Evolutionary conservation across 805 yeast genomes (phyloP).

Genomic region (Nakazawaea sp.): DNA sequence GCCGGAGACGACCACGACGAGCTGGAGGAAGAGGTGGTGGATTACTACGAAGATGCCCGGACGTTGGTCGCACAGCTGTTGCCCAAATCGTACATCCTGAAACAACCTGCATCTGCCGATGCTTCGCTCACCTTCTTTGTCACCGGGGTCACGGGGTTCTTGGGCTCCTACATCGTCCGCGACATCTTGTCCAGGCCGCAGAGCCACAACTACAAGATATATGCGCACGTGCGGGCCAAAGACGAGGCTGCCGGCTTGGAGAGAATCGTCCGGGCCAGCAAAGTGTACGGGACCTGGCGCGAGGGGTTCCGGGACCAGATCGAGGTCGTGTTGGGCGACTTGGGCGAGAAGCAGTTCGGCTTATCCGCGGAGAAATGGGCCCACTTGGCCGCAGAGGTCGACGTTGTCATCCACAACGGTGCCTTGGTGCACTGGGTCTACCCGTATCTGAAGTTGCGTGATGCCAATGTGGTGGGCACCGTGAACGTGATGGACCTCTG

Average conservation of each 20-base stretch:
- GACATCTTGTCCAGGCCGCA: constrained; percentile 57
- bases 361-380: constrained; percentile 51
- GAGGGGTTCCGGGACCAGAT: constrained; percentile 51
- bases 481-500: constrained; percentile 77
- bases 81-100: constrained; percentile 38
- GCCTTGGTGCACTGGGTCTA: constrained; percentile 99
- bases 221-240: constrained; percentile 88
- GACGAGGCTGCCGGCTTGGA: constrained; percentile 62
- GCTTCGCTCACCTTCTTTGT: constrained; percentile 59
- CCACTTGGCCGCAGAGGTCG: constrained; percentile 50
- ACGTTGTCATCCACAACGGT: constrained; percentile 90
- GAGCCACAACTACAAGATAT: constrained; percentile 44
- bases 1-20: constrained; percentile 25
- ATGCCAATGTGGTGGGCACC: constrained; percentile 88
- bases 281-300: constrained; percentile 78
- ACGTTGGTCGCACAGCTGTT: constrained; percentile 34
- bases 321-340: constrained; percentile 75
- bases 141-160: constrained; percentile 95
- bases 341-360: constrained; percentile 71
- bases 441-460: constrained; percentile 85
- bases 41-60: constrained; percentile 73
- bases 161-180: constrained; percentile 82
- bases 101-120: constrained; percentile 25
- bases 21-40: constrained; percentile 19
- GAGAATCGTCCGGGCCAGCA: constrained; percentile 69